Evolutionary conservation across 2,329 filamentous ascomycete species (phyloP).

Genomic region (Trichophyton schoenleinii): DNA sequence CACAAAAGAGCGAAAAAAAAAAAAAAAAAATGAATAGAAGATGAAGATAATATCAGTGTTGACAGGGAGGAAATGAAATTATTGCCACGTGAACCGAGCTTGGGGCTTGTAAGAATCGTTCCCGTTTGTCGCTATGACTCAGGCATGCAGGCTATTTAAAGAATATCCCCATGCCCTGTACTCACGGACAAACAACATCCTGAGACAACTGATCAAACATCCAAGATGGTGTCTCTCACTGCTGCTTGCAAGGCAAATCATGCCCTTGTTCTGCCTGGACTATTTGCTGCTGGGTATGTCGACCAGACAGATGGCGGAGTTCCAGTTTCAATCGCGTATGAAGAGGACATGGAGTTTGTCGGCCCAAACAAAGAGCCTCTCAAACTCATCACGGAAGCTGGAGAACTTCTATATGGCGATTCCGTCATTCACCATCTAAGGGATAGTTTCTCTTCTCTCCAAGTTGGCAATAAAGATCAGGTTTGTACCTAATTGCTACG

Average conservation of each 20-base stretch:
- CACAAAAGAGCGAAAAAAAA: too few relatives aligned
- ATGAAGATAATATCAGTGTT: too few relatives aligned
- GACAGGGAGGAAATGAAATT: too few relatives aligned
- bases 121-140: too few relatives aligned
- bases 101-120: too few relatives aligned
- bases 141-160: too few relatives aligned
- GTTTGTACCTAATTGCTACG: constrained; percentile 9
- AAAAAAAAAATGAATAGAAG: too few relatives aligned
- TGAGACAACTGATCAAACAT: too few relatives aligned
- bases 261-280: constrained; percentile 28
- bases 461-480: constrained; percentile 24
- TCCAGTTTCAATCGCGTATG: background rate
- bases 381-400: background rate
- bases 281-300: constrained; percentile 30
- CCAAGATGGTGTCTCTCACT: constrained; percentile 16
- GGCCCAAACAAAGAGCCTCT: background rate
- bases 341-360: background rate
- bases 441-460: constrained; percentile 13
- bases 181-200: too few relatives aligned
- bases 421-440: background rate
- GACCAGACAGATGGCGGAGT: constrained; percentile 14
- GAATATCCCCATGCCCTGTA: too few relatives aligned
- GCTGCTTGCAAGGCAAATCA: constrained; percentile 32
- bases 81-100: too few relatives aligned
- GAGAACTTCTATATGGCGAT: background rate